Percentiles rank a stretch among this genome's conserved stretches.
Conservation (phyloP, 768 basidiomycete species). For the Mrakia frigida region DNA sequence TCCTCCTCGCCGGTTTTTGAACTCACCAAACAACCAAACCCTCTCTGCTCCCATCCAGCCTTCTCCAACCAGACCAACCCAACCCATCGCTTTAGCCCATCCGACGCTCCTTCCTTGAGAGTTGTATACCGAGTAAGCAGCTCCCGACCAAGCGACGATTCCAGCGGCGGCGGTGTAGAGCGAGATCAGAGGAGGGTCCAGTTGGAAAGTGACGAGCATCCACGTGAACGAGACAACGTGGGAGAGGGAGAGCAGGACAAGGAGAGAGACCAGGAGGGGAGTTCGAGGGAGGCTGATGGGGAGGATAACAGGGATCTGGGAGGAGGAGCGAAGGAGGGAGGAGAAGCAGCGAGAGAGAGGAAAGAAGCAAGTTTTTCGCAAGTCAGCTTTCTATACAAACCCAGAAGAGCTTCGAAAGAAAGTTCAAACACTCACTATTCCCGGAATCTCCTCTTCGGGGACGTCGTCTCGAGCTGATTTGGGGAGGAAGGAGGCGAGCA, state of each 20-base stretch:
- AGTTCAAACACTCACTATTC: background rate
- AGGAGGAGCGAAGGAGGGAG: background rate
- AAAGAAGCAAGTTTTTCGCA: background rate
- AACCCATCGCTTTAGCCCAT: conserved; percentile 21
- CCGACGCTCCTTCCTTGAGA: background rate
- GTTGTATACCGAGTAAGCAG: background rate
- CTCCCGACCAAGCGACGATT: background rate
- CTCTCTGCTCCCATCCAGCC: conserved; percentile 2
- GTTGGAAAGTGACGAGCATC: conserved; percentile 18
- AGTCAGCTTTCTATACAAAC: background rate
- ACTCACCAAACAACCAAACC: conserved; percentile 25
- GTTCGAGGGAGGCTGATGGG: conserved; percentile 9
- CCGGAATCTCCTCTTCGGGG: background rate
- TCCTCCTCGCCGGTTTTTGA: background rate
- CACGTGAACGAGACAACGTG: conserved; percentile 13
- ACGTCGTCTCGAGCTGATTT: background rate
- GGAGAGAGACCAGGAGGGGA: conserved; percentile 3
- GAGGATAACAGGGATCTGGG: conserved; percentile 16
- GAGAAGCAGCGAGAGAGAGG: background rate
- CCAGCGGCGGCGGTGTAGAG: background rate
- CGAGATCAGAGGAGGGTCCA: conserved; percentile 15
- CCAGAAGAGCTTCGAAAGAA: background rate
- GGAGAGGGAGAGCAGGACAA: conserved; percentile 11
- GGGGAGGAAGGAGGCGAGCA: background rate
- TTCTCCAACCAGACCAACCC: conserved; percentile 23